Evolutionary conservation across 1,284 basidiomycete species (phyloP), one percentile per base, ranked within the genome.

Genomic region (Heterobasidion occidentale): DNA sequence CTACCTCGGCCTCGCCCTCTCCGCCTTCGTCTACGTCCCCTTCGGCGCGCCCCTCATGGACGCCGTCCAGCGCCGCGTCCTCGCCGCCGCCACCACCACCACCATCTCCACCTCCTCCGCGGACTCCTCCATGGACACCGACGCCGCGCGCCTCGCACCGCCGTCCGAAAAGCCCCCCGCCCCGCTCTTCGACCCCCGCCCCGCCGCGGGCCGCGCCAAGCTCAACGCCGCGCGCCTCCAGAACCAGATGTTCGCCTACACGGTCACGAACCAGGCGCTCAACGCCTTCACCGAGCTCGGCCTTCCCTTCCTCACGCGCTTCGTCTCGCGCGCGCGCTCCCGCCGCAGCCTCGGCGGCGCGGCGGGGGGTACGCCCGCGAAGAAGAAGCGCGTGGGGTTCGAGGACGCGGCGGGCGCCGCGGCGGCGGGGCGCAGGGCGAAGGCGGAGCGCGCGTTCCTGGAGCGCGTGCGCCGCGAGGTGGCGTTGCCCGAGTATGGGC

Each of bases 171-270:
- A 20, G 60, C 59, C 44, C 62, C 61, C 53, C 50, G 36, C 55
- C 19, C 53, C 71, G 58, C 63, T 83, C 62, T 83, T 81, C 77
- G 77, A 88, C 64, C 68, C 77, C 52, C 79, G 81, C 67, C 68
- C 67, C 34, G 61, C 64, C 9, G 77, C 68, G 56, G 81, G 80
- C 35, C 73, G 77, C 50, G 69, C 72, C 58, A 88, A 84, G 67
- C 70, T 89, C 19, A 83, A 86, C 62, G 77, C 81, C 59, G 75
- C 79, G 67, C 77, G 95, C 54, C 77, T 99, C 60, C 84, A 90
- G 69, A 86, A 89, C 52, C 94, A 98, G 76, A 88, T 99, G 78
- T 98, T 98, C 69, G 94, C 96, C 12, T 92, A 90, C 68, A 90
- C 87, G 38, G 93, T 98, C 2, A 98, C 96, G 17, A 93, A 92